Evolutionary conservation across 2,329 filamentous ascomycete genomes (phyloP).

Genomic region (Cercospora nicotianae): DNA sequence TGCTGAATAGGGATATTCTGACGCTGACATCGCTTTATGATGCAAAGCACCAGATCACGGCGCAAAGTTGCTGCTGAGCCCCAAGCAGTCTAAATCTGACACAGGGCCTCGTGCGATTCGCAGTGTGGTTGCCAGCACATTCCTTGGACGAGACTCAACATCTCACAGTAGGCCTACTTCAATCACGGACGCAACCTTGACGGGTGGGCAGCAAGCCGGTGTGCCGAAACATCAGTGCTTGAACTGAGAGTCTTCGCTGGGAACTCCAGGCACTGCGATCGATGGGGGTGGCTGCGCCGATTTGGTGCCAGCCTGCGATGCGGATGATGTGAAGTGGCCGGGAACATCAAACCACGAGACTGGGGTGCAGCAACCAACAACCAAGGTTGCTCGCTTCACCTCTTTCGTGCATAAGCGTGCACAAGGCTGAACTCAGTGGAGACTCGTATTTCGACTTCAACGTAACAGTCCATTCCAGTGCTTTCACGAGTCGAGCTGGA

Average conservation of each 20-base stretch:
- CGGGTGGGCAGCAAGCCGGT: slow-evolving; percentile 12
- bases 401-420: background rate
- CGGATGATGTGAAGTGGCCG: background rate
- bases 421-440: background rate
- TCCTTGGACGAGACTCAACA: slow-evolving; percentile 13
- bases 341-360: background rate
- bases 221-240: slow-evolving; percentile 14
- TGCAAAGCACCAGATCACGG: background rate
- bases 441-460: background rate
- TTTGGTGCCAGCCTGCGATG: slow-evolving; percentile 3
- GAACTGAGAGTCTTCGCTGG: background rate
- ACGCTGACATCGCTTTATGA: slow-evolving; percentile 7
- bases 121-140: slow-evolving; percentile 5
- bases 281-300: background rate
- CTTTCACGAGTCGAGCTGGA: background rate
- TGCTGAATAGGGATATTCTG: slow-evolving; percentile 6
- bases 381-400: background rate
- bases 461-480: background rate
- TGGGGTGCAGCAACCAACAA: slow-evolving; percentile 2
- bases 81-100: slow-evolving; percentile 5
- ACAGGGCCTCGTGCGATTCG: slow-evolving; percentile 8
- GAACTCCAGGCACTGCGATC: background rate
- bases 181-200: slow-evolving; percentile 16
- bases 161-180: background rate
- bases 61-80: slow-evolving; percentile 9